Evolutionary conservation across 495 filamentous ascomycete genomes (phyloP).

Genomic region (Penicillium pancosmium): DNA sequence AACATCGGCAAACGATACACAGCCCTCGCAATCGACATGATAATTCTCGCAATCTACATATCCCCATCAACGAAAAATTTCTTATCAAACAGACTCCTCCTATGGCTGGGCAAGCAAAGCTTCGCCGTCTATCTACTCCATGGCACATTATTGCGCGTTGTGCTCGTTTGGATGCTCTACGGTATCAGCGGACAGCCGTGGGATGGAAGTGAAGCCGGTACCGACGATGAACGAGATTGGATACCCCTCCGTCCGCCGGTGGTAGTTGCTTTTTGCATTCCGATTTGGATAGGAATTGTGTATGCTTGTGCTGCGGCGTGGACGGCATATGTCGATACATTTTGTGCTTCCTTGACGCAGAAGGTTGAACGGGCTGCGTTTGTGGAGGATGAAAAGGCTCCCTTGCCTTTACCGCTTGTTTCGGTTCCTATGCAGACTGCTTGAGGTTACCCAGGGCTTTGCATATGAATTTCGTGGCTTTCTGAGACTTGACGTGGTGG

Average conservation of each 20-base stretch:
- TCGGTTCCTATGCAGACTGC: slow-evolving; percentile 36
- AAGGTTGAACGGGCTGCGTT: slow-evolving; percentile 58
- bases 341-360: slow-evolving; percentile 63
- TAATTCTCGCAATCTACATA: slow-evolving; percentile 61
- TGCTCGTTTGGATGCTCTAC: slow-evolving; percentile 67
- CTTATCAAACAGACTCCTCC: slow-evolving; percentile 59
- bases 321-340: slow-evolving; percentile 67
- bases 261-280: slow-evolving; percentile 53
- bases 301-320: slow-evolving; percentile 62
- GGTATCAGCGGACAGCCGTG: slow-evolving; percentile 56
- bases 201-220: slow-evolving; percentile 49
- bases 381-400: slow-evolving; percentile 52
- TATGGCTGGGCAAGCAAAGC: slow-evolving; percentile 69
- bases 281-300: slow-evolving; percentile 59
- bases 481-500: not conserved
- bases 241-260: slow-evolving; percentile 40
- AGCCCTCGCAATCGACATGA: slow-evolving; percentile 61
- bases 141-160: slow-evolving; percentile 63
- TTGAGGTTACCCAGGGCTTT: slow-evolving; percentile 16
- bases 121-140: slow-evolving; percentile 75
- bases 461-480: not conserved
- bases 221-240: slow-evolving; percentile 44
- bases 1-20: slow-evolving; percentile 57
- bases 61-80: slow-evolving; percentile 58
- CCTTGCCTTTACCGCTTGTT: slow-evolving; percentile 38